These are phyloP conservation scores for Narthecium ossifragum DNA, from an alignment of 106 monocot species.

Conservation along the genomic window DNA sequence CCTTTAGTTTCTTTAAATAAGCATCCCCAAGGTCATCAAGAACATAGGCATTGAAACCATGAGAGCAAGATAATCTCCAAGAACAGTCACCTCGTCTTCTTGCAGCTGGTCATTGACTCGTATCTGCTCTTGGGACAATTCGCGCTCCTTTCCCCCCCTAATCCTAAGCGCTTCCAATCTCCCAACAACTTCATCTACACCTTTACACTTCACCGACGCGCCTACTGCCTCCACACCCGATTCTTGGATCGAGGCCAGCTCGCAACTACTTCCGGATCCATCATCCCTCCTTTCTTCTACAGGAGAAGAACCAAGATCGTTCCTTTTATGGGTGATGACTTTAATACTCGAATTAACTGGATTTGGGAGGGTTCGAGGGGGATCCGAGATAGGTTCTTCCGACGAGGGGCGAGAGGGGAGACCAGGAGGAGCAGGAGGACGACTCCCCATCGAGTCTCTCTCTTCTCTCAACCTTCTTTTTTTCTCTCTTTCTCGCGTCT, in stretches of 20 bases:
- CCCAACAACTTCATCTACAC: slow-evolving; percentile 6
- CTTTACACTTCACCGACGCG: background rate
- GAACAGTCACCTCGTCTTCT: slow-evolving; percentile 43
- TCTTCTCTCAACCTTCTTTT: background rate
- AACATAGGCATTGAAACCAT: background rate
- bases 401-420: too few relatives aligned
- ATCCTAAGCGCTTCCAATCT: slow-evolving; percentile 25
- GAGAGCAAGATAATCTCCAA: background rate
- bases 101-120: slow-evolving; percentile 34
- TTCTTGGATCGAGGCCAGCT: background rate
- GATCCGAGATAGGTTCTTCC: too few relatives aligned
- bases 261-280: background rate
- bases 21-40: background rate
- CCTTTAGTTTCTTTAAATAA: too few relatives aligned
- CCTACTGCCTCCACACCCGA: background rate
- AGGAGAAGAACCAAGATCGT: too few relatives aligned
- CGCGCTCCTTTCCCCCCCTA: slow-evolving; percentile 10
- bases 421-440: too few relatives aligned
- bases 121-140: slow-evolving; percentile 31
- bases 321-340: too few relatives aligned
- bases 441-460: too few relatives aligned
- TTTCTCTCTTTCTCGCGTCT: background rate
- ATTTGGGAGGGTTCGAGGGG: background rate
- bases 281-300: too few relatives aligned
- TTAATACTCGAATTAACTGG: background rate